phyloP scores from a whole-genome alignment of 257 asterid species.

The Capsicum baccatum region DNA sequence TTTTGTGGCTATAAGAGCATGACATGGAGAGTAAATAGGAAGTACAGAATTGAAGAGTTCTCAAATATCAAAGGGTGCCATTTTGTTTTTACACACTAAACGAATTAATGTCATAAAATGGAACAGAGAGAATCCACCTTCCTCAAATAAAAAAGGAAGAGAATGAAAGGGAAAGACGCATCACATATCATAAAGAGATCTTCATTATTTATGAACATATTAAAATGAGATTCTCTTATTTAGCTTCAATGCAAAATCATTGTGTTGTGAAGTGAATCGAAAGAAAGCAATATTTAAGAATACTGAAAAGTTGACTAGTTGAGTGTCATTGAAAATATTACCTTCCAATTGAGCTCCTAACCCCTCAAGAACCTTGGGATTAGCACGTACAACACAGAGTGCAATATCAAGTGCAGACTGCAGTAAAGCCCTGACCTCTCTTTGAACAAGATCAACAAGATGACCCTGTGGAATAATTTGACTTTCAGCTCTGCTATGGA shows the following conservation, averaged over 20 bases:
- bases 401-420: conserved; percentile 98
- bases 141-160: neutral
- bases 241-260: neutral
- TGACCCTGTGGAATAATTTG: conserved; percentile 65
- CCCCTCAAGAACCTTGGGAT: conserved; percentile 86
- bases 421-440: conserved; percentile 78
- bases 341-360: conserved; percentile 93
- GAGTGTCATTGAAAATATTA: conserved; percentile 31
- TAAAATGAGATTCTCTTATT: neutral
- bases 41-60: neutral
- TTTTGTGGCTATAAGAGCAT: neutral
- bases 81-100: neutral
- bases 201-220: neutral
- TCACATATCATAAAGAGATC: neutral
- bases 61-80: neutral
- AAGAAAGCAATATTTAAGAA: neutral
- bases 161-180: neutral
- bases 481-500: conserved; percentile 21
- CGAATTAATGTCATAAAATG: neutral
- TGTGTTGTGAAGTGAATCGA: neutral
- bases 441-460: conserved; percentile 93
- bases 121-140: conserved; percentile 18
- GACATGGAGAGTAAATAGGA: neutral
- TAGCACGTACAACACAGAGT: conserved; percentile 87
- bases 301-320: neutral